Base-by-base conservation (phyloP, 192 early-diverging fungal species). In the Coemansia sp. region DNA sequence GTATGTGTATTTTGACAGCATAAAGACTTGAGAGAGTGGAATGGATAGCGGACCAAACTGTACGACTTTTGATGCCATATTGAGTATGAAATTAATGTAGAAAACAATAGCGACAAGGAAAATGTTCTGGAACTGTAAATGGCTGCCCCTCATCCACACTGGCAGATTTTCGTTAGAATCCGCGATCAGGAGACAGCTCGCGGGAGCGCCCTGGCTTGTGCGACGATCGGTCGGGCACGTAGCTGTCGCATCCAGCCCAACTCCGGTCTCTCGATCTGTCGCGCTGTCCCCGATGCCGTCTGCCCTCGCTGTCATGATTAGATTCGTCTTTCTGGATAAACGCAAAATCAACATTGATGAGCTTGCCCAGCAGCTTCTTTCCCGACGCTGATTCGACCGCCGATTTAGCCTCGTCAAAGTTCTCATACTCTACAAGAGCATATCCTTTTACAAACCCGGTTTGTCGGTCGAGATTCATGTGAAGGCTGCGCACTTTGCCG, bases 371-470 rank as follows among this genome's bases (percentile, higher is more conserved):
- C 47, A 94, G 76, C 55, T 89, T 87, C 39, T 82, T 87, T 25
- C 85, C 88, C 60, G 94, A 88, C 14, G 87, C 85, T 39, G 75
- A 75, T 25, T 88, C 82, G 25, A 95, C 91, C 10, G 94, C 96
- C 8, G 73, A 74, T 47, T 90, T 83, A 27, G 96, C 94, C 62
- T 97, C 90, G 31, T 87, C 86, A 55, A 85, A 78, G 16, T 87
- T 83, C 43, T 88, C 88, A 61, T 92, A 98, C 79, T 98, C 94
- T 19, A 97, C 74, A 47, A 98, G 75, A 5, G 91, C 93, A 69
- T 98, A 98, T 41, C 96, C 96, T 88, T 98, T 98, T 72, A 94
- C 93, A 65, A 89, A 98, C 66, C 96, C 96, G 47, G 94, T 94
- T 59, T 92, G 88, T 45, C 96, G 85, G 84, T 98, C 94, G 53